Conservation (phyloP, 2,329 filamentous ascomycete species). For the Arthrobotrys musiformis region DNA sequence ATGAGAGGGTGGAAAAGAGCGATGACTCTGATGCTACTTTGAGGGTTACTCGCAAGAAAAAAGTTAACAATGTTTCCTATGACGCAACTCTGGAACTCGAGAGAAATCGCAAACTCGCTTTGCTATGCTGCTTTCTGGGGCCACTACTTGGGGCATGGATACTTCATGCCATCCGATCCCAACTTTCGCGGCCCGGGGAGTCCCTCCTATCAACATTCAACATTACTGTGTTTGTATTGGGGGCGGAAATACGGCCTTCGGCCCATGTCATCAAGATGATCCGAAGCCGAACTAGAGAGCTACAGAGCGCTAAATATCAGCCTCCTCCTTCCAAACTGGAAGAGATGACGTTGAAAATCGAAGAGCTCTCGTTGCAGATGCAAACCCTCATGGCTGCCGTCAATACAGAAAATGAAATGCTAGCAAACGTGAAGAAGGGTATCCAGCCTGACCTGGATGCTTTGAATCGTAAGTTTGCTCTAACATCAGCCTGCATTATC, state of each 20-base stretch:
- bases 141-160: conserved; percentile 84
- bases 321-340: conserved; percentile 65
- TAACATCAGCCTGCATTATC: neutral
- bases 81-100: conserved; percentile 73
- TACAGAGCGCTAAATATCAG: conserved; percentile 77
- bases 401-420: conserved; percentile 70
- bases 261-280: conserved; percentile 84
- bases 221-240: conserved; percentile 86
- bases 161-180: conserved; percentile 80
- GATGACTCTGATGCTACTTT: conserved; percentile 64
- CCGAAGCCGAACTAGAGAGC: conserved; percentile 79
- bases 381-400: conserved; percentile 62
- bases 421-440: conserved; percentile 67
- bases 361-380: conserved; percentile 73
- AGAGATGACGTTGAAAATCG: conserved; percentile 64
- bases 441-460: conserved; percentile 87
- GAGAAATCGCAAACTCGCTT: conserved; percentile 77
- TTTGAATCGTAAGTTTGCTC: conserved; percentile 71
- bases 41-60: conserved; percentile 58
- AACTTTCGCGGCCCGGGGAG: conserved; percentile 84
- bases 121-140: conserved; percentile 80
- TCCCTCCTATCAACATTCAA: conserved; percentile 93
- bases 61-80: conserved; percentile 13
- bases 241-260: conserved; percentile 84
- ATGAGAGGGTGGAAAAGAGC: conserved; percentile 58